Evolutionary conservation across 148 eudicot species (phyloP).

Genomic region (Diospyros lotus): DNA sequence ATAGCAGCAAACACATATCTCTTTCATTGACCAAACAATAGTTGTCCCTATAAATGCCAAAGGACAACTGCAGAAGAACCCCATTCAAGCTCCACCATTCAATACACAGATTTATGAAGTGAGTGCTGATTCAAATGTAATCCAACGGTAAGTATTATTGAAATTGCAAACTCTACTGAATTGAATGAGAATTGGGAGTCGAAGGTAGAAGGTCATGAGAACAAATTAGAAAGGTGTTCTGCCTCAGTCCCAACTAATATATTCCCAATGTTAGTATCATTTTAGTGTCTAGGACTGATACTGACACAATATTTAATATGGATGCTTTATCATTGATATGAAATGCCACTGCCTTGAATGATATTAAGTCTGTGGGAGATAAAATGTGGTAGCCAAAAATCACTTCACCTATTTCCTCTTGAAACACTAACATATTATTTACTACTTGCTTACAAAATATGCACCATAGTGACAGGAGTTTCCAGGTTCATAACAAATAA

Average conservation of each 20-base stretch:
- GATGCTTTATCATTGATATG: not conserved
- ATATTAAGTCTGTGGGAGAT: not conserved
- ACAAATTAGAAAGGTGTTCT: not conserved
- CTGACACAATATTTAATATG: not conserved
- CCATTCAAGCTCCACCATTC: too few species aligned
- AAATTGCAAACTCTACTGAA: too few species aligned
- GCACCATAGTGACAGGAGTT: not conserved
- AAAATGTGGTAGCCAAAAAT: not conserved
- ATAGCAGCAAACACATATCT: too few species aligned
- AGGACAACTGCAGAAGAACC: too few species aligned
- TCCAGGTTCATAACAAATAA: not conserved
- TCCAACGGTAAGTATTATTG: too few species aligned
- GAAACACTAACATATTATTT: not conserved
- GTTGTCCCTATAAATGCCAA: too few species aligned
- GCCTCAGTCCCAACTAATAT: not conserved
- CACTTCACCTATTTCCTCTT: not conserved
- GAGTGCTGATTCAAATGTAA: too few species aligned
- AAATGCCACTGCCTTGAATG: not conserved
- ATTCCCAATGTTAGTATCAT: not conserved
- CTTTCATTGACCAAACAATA: too few species aligned
- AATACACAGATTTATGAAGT: too few species aligned
- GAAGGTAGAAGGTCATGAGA: too few species aligned
- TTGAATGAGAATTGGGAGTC: too few species aligned
- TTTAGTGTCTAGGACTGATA: not conserved
- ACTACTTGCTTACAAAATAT: not conserved